Conservation (phyloP, 2,329 filamentous ascomycete species). For the Bipolaris victoriae region DNA sequence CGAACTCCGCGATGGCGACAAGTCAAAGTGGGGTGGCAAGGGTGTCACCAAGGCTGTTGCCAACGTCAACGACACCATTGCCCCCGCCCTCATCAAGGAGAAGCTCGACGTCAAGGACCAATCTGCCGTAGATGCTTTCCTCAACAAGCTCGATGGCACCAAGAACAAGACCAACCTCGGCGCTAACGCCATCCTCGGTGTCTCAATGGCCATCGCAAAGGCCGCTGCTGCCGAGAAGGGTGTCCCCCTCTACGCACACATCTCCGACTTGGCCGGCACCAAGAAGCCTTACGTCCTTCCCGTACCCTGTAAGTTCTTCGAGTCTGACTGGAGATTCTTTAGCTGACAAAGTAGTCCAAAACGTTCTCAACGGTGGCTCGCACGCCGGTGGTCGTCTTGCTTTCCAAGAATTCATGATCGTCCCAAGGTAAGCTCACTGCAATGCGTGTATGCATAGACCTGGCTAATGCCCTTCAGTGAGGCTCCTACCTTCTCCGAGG, state of each 20-base stretch:
- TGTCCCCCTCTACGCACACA: conserved; percentile 64
- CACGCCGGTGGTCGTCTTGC: conserved; percentile 91
- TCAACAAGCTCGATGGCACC: conserved; percentile 62
- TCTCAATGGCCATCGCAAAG: conserved; percentile 65
- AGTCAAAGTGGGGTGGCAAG: conserved; percentile 61
- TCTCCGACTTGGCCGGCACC: conserved; percentile 60
- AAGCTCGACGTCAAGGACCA: conserved; percentile 62
- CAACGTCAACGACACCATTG: conserved; percentile 63
- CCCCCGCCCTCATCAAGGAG: conserved; percentile 61
- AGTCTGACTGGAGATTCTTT: neutral
- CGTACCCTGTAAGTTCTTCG: conserved; percentile 53
- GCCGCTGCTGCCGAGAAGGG: conserved; percentile 62
- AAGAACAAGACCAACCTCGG: conserved; percentile 65
- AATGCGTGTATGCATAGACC: conserved; percentile 13
- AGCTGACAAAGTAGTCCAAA: conserved; percentile 44
- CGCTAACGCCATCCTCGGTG: conserved; percentile 66
- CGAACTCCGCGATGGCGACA: conserved; percentile 61
- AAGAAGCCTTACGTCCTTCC: conserved; percentile 63
- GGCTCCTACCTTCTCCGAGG: conserved; percentile 92
- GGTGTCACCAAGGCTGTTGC: conserved; percentile 62
- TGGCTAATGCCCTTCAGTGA: conserved; percentile 56
- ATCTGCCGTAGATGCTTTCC: conserved; percentile 60
- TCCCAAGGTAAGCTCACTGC: conserved; percentile 51
- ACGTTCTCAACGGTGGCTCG: conserved; percentile 73
- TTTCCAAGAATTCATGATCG: conserved; percentile 65